Evolutionary conservation across 768 basidiomycete species (phyloP).

Genomic region (Candolleomyces aberdarensis): DNA sequence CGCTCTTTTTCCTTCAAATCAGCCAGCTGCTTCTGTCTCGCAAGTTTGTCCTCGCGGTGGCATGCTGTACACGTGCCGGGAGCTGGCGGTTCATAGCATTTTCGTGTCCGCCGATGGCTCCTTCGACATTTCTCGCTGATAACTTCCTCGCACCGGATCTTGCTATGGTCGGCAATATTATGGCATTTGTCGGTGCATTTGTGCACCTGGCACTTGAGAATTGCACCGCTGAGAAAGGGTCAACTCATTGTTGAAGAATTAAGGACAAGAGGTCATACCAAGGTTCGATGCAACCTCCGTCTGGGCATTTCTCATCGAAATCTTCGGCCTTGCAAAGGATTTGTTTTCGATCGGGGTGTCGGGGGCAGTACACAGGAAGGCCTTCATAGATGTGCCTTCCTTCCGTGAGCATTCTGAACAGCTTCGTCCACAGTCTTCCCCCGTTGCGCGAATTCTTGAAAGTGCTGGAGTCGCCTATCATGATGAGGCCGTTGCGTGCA

Average conservation of each 20-base stretch:
- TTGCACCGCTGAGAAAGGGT: constrained; percentile 35
- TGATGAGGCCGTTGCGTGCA: constrained; percentile 58
- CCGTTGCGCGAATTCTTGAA: constrained; percentile 53
- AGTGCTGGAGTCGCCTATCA: constrained; percentile 62
- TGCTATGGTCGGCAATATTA: constrained; percentile 49
- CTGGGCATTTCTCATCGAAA: constrained; percentile 52
- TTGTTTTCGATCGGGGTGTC: constrained; percentile 42
- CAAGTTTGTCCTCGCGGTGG: constrained; percentile 39
- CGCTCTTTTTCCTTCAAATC: constrained; percentile 41
- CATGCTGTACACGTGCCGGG: constrained; percentile 39
- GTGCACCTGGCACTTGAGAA: constrained; percentile 51
- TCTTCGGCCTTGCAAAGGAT: constrained; percentile 40
- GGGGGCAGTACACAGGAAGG: constrained; percentile 55
- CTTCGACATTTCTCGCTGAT: constrained; percentile 38
- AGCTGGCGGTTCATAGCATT: constrained; percentile 39
- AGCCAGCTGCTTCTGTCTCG: constrained; percentile 36
- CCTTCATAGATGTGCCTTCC: constrained; percentile 53
- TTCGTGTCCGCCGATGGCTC: constrained; percentile 40
- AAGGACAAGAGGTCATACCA: constrained; percentile 61
- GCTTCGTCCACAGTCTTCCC: constrained; percentile 45
- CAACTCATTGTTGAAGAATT: too few relatives aligned
- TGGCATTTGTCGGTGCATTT: constrained; percentile 61
- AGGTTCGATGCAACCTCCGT: constrained; percentile 58
- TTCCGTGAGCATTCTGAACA: constrained; percentile 42
- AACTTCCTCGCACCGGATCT: constrained; percentile 43